phyloP scores from a whole-genome alignment of 805 yeast genomes.

The Wickerhamiella musiphila region DNA sequence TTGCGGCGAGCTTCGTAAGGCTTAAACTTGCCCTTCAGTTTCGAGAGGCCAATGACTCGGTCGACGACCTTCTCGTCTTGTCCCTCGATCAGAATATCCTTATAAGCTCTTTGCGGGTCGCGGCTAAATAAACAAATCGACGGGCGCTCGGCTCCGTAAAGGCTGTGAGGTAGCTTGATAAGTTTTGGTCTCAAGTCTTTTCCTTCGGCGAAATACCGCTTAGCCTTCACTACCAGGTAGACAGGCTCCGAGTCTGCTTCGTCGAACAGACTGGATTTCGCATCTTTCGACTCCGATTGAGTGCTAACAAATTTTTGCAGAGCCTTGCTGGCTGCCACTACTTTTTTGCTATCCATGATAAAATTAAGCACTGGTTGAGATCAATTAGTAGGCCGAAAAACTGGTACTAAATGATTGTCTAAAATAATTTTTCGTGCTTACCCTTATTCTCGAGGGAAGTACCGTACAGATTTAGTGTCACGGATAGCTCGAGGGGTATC shows the following conservation, averaged over 20 bases:
- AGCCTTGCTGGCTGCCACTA: constrained; percentile 29
- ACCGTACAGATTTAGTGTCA: too few relatives aligned
- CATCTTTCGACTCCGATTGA: constrained; percentile 20
- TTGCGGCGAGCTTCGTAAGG: constrained; percentile 78
- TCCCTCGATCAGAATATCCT: constrained; percentile 21
- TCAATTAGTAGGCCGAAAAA: too few relatives aligned
- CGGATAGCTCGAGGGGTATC: too few relatives aligned
- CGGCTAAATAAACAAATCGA: constrained; percentile 52
- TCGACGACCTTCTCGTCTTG: constrained; percentile 13
- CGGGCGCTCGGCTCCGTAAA: constrained; percentile 27
- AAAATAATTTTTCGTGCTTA: too few relatives aligned
- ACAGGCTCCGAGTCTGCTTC: constrained; percentile 36
- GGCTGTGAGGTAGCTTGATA: constrained; percentile 28
- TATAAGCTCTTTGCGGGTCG: constrained; percentile 35
- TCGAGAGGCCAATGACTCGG: constrained; percentile 50
- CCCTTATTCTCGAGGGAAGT: too few relatives aligned
- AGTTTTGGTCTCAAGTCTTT: constrained; percentile 28
- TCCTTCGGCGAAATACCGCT: constrained; percentile 44
- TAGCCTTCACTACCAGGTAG: constrained; percentile 46
- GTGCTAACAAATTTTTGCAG: constrained; percentile 40
- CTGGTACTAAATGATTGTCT: too few relatives aligned
- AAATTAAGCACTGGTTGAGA: neutral
- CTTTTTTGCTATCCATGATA: constrained; percentile 15
- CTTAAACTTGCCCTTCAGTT: constrained; percentile 71
- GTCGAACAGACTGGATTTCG: constrained; percentile 33